These are phyloP conservation scores for Epichloe sibirici DNA, from an alignment of 2,329 filamentous ascomycete genomes.

Conservation along the genomic window DNA sequence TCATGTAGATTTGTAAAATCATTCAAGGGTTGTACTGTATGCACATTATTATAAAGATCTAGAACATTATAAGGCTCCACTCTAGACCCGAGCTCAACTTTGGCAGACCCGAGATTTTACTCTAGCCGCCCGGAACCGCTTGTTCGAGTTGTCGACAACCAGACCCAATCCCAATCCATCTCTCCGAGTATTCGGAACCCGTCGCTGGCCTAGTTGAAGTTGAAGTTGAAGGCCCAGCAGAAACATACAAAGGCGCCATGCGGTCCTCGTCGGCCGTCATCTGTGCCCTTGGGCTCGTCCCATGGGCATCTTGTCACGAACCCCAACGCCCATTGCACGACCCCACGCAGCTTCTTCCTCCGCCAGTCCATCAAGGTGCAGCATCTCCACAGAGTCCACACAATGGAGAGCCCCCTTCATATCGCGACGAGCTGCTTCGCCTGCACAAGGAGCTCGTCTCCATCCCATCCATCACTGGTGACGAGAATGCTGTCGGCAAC, in stretches of 20 bases:
- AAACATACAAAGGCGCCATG: neutral
- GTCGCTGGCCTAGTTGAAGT: no score
- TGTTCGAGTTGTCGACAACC: neutral
- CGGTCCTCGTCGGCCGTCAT: slow-evolving; percentile 1
- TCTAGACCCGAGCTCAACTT: no score
- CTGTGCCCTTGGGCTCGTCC: slow-evolving; percentile 3
- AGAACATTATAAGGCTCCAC: no score
- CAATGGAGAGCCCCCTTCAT: slow-evolving; percentile 18
- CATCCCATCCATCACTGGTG: slow-evolving; percentile 57
- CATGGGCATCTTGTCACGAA: slow-evolving; percentile 6
- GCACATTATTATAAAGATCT: no score
- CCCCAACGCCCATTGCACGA: slow-evolving; percentile 5
- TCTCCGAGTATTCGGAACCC: no score
- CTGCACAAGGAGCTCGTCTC: slow-evolving; percentile 67
- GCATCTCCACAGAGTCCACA: neutral
- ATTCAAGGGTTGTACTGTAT: no score
- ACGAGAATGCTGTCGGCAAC: slow-evolving; percentile 55
- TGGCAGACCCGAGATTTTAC: no score
- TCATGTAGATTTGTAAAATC: no score
- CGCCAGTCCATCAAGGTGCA: neutral
- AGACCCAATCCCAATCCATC: neutral
- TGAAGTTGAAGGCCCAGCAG: no score
- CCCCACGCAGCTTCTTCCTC: neutral
- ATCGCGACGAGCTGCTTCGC: slow-evolving; percentile 45
- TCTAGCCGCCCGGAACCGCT: neutral